Base-by-base conservation (phyloP, 1,284 basidiomycete species). In the Leccinum subrobustum region DNA sequence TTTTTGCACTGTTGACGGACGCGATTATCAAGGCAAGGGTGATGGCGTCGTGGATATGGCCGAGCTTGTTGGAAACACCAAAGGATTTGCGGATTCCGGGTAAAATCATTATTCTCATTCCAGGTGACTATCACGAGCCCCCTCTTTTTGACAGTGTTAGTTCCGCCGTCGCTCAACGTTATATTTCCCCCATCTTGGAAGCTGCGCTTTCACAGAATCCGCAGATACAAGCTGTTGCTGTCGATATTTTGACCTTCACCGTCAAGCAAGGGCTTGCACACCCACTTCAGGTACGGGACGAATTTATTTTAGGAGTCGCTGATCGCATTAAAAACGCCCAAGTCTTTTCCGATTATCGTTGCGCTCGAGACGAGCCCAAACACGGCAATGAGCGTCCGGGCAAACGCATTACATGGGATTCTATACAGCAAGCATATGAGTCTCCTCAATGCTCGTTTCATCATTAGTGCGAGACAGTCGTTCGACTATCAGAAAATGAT, bases 211-310 rank as follows among this genome's bases (percentile, higher is more conserved):
- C 92, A 1, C 81, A 82, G 58, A 83, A 89, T 64, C 67, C 78
- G 0, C 82, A 85, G 50, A 87, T 93, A 52, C 96, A 98, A 72
- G 81, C 84, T 6, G 83, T 92, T 5, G 96, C 96, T 3, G 85
- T 97, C 58, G 95, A 98, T 66, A 92, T 99, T 44, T 76, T 99
- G 54, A 89, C 85, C 35, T 95, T 96, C 68, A 95, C 95, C 0
- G 87, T 99, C 67, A 93, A 91, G 71, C 96, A 98, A 76, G 97
- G 97, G 1, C 81, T 99, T 44, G 93, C 94, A 12, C 96, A 99
- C 75, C 97, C 97, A 1, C 82, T 98, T 4, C 89, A 92, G 78
- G 90, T 91, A 65, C 65, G 81, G 18, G 14, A 23, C 18, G 2
- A 54, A 25, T 35, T 4, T 37, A 33, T 56, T 31, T 18, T 16